Evolutionary conservation across 1,284 basidiomycete species (phyloP).

Genomic region (Ustilago shanxiensis): DNA sequence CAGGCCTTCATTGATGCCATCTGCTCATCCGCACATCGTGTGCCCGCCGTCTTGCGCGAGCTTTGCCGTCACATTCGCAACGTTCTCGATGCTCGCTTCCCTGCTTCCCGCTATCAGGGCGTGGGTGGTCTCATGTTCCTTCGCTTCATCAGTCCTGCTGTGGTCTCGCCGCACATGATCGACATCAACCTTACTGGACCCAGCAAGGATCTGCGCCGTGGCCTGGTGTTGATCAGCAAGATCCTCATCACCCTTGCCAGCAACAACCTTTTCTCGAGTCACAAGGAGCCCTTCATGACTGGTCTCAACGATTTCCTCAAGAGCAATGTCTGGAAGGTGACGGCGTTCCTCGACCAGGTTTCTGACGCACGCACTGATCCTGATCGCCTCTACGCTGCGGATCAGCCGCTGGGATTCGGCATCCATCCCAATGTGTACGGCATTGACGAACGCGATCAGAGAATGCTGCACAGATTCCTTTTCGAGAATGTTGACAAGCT

Average conservation of each 20-base stretch:
- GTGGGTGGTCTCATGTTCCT: constrained; percentile 67
- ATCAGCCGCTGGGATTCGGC: constrained; percentile 63
- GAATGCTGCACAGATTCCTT: constrained; percentile 57
- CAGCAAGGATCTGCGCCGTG: constrained; percentile 58
- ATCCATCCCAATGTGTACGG: constrained; percentile 64
- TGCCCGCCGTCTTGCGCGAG: constrained; percentile 65
- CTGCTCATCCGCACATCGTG: constrained; percentile 63
- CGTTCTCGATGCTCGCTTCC: constrained; percentile 62
- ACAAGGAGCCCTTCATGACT: constrained; percentile 67
- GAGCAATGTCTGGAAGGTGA: constrained; percentile 64
- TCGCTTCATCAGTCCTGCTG: constrained; percentile 65
- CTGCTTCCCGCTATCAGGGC: constrained; percentile 64
- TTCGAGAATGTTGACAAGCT: constrained; percentile 64
- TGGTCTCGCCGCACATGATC: constrained; percentile 66
- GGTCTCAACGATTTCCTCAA: constrained; percentile 65
- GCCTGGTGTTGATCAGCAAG: constrained; percentile 64
- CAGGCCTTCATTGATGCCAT: constrained; percentile 66
- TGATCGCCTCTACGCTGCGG: constrained; percentile 62
- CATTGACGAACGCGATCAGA: constrained; percentile 58
- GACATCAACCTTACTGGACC: constrained; percentile 64
- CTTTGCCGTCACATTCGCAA: constrained; percentile 65
- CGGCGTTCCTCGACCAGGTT: constrained; percentile 63
- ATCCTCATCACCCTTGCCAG: constrained; percentile 65
- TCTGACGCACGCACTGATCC: constrained; percentile 64
- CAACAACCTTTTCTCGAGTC: constrained; percentile 63